These are phyloP conservation scores for Pseudocercospora eumusae DNA, from an alignment of 2,329 filamentous ascomycete genomes.

Conservation along the genomic window DNA sequence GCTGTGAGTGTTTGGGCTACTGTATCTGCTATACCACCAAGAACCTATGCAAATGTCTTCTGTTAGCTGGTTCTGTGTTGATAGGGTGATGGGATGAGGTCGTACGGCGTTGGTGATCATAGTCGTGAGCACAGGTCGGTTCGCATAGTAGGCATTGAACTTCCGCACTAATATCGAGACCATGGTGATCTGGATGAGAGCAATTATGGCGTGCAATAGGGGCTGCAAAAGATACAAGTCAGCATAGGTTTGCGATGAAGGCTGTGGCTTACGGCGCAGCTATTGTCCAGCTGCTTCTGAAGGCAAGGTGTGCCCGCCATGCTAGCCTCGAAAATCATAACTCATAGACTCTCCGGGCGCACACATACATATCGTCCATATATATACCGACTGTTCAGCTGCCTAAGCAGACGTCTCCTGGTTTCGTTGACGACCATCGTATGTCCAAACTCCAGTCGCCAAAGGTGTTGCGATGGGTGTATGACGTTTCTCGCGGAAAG, in stretches of 20 bases:
- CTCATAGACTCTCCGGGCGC: background rate
- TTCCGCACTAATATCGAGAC: slow-evolving; percentile 78
- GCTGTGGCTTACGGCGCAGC: background rate
- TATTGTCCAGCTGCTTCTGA: background rate
- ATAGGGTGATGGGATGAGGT: slow-evolving; percentile 25
- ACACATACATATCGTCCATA: slow-evolving; percentile 71
- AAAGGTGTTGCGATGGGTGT: background rate
- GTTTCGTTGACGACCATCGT: slow-evolving; percentile 49
- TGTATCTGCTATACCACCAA: slow-evolving; percentile 94
- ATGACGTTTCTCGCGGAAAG: background rate
- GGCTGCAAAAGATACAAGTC: slow-evolving; percentile 59
- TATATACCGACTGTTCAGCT: slow-evolving; percentile 71
- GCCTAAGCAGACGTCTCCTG: slow-evolving; percentile 58
- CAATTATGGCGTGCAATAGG: slow-evolving; percentile 78
- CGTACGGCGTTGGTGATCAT: slow-evolving; percentile 96
- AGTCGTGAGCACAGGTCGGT: slow-evolving; percentile 93
- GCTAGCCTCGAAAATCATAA: background rate
- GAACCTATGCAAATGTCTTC: slow-evolving; percentile 53
- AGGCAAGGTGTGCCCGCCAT: background rate
- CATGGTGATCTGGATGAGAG: slow-evolving; percentile 85
- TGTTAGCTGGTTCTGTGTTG: slow-evolving; percentile 7
- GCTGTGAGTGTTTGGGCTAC: slow-evolving; percentile 91
- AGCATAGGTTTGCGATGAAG: background rate
- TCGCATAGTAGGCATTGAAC: slow-evolving; percentile 93
- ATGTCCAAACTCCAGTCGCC: slow-evolving; percentile 4